Evolutionary conservation across 2,329 filamentous ascomycete genomes (phyloP), one percentile per base, ranked within the genome.

Genomic region (Tolypocladium pustulatum): DNA sequence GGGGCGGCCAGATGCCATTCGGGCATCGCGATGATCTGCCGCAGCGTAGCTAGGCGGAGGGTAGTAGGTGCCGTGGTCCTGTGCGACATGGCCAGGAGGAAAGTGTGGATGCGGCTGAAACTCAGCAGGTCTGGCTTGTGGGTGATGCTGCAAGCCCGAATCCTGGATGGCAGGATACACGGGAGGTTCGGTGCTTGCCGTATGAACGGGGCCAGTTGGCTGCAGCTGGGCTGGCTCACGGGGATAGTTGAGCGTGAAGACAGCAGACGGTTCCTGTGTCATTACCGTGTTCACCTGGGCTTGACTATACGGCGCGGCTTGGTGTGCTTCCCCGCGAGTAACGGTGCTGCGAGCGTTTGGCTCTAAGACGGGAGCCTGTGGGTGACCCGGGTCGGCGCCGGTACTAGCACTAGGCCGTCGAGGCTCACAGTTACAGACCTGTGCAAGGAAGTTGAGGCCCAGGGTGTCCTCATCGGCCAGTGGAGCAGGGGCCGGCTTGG

Each of bases 361-460:
- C 30, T 36, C 49, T 20, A 36, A 2, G 20, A n/a, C 10, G 30
- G 30, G 30, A 22, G 20, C 49, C 30, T 34, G 30, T 3, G 49
- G 30, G 30, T 12, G 49, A 12, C 49, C 54, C 66, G 59, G 40
- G 65, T 61, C 37, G 49, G 54, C 41, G 12, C 64, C 43, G 27
- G 57, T 60, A 22, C 59, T 57, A 22, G 65, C 58, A 22, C 63
- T 65, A 4, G 65, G 65, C 7, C 68, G 63, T 30, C 65, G 64
- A 36, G 65, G 64, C 43, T 70, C 67, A 17, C 72, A 62, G 27
- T 68, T 68, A 65, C 72, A 74, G 41, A 75, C 56, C 59, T 71
- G 66, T 13, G 73, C 72, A 32, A 75, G 64, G 9, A 72, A 60
- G 59, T 71, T 70, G 41, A 75, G 70, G 27, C 65, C 62, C 36